phyloP scores from a whole-genome alignment of 306 rosid genomes.

The Gleditsia sinensis region DNA sequence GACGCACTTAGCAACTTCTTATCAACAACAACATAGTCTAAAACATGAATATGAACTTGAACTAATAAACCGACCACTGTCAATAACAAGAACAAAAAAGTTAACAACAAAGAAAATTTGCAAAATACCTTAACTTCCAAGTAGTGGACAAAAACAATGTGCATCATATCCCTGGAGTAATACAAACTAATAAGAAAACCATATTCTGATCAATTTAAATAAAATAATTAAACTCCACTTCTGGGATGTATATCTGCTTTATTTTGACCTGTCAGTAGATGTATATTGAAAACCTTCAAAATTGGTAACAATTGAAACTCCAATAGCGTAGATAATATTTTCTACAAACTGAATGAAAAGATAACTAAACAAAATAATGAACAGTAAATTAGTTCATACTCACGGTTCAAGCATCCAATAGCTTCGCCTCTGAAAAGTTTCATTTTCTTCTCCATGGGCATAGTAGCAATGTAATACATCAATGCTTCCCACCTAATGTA shows the following conservation, averaged over 20 bases:
- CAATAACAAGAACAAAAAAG: conserved; percentile 7
- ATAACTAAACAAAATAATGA: neutral
- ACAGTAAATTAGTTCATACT: conserved; percentile 43
- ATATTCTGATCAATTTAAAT: conserved; percentile 29
- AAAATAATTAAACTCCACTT: neutral
- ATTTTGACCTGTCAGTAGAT: conserved; percentile 1
- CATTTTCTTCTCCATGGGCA: conserved; percentile 93
- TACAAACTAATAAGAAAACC: conserved; percentile 24
- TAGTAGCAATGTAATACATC: conserved; percentile 89
- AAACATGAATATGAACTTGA: neutral
- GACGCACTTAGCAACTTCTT: neutral
- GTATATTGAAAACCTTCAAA: conserved; percentile 27
- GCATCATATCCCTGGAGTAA: conserved; percentile 83
- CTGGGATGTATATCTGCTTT: neutral
- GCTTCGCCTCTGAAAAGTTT: conserved; percentile 88
- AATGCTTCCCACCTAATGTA: conserved; percentile 81
- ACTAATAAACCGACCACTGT: conserved; percentile 3
- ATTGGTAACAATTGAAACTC: neutral
- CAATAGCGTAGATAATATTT: neutral
- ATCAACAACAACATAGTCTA: neutral
- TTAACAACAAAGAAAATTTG: conserved; percentile 30
- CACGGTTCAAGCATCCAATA: conserved; percentile 94
- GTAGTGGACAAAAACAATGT: conserved; percentile 94
- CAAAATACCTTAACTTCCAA: conserved; percentile 80
- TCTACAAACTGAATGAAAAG: neutral